Evolutionary conservation across 148 eudicot species (phyloP), one percentile per base, ranked within the genome.

Genomic region (Vaccinium vitisidaea): DNA sequence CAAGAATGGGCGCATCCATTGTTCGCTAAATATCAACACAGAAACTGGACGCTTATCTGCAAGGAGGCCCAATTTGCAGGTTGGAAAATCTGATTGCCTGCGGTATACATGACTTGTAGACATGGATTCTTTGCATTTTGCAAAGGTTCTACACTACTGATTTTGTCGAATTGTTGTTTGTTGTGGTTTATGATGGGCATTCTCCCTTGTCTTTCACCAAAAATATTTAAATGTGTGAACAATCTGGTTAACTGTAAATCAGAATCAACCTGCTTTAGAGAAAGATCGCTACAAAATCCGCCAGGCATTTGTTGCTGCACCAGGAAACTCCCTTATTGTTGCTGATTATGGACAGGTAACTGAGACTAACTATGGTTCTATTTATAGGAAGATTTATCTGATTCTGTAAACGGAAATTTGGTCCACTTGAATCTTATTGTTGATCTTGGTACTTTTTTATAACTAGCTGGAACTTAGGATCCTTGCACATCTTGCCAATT

Each of bases 201-300:
- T 80, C 48, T 75, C 77, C 61, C 13, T 16, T 85, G 39, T 86
- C 82, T 81, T 76, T 77, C 80, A 36, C 56, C 78, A 21, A 52
- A 19, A 10, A 36, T 48, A 12, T 46, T 53, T 76, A 12, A n/a
- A 32, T 39, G 36, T 55, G 6, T 36, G 77, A 43, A 80, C 54
- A 43, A 39, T 82, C 53, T 56, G 80, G 78, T 85, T 82, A 89
- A 46, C 75, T 55, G 75, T 56, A 69, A 59, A 79, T 80, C 96
- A 97, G 99, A 97, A 95, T 83, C 99, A 97, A 85, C 99, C 99
- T 88, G 99, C 99, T 78, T 86, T 97, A 86, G 99, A 97, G 91
- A 97, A 97, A 87, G 99, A 97, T 67, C 90, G 99, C 80, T 97
- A 97, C 84, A 97, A 97, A 92, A 97, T 97, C 59, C 99, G 99